phyloP scores from a whole-genome alignment of 768 basidiomycete genomes.

The Gloeopeniophorella convolvens region DNA sequence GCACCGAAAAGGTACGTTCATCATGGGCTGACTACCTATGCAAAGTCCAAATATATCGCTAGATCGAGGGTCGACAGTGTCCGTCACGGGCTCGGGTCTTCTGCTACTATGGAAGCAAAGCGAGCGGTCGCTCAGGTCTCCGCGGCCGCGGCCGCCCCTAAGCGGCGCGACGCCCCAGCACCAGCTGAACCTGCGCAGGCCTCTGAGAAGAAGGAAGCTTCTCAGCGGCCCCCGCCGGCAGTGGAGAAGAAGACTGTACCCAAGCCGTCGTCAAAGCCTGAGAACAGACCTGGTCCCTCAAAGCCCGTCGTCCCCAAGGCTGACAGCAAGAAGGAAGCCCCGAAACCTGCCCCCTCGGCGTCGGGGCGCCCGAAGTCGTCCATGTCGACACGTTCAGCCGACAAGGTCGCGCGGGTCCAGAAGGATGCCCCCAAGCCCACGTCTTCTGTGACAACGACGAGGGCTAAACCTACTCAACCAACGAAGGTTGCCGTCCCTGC shows the following conservation, averaged over 20 bases:
- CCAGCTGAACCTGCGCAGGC: neutral
- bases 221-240: neutral
- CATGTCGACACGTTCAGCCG: conserved; percentile 1
- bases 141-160: neutral
- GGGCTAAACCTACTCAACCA: neutral
- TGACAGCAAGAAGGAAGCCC: neutral
- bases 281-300: neutral
- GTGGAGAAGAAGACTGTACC: neutral
- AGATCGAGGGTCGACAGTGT: conserved; percentile 13
- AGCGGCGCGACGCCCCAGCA: neutral
- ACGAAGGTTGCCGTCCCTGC: neutral
- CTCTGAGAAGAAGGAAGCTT: neutral
- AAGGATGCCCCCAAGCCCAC: neutral
- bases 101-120: conserved; percentile 5
- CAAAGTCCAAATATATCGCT: neutral
- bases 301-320: neutral
- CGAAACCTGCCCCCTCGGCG: neutral
- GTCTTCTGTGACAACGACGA: neutral
- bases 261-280: neutral
- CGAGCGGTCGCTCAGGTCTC: conserved; percentile 1
- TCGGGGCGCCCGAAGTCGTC: conserved; percentile 2
- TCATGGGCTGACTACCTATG: too few relatives aligned
- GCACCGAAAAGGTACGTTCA: conserved; percentile 3
- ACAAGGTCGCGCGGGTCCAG: neutral
- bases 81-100: conserved; percentile 13